Evolutionary conservation across 305 asterid genomes (phyloP).

Genomic region (Solanum hybrid): DNA sequence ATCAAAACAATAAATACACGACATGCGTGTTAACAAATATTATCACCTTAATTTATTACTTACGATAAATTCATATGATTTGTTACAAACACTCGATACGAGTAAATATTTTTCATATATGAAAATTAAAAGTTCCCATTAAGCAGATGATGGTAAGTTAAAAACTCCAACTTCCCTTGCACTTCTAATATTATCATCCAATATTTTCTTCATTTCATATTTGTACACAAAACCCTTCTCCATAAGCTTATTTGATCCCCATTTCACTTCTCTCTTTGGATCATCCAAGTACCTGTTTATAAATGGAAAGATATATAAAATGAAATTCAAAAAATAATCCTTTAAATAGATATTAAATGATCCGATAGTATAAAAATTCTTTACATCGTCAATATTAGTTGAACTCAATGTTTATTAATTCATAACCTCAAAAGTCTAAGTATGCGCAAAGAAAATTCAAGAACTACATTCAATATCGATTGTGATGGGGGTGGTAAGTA

Average conservation of each 20-base stretch:
- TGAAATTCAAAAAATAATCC: not conserved
- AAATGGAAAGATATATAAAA: not conserved
- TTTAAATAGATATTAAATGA: not conserved
- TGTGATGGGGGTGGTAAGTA: not conserved
- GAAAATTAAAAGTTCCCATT: not conserved
- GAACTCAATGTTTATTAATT: not conserved
- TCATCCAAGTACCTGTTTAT: constrained; percentile 15
- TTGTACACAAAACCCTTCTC: constrained; percentile 19
- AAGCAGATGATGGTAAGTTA: not conserved
- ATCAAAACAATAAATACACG: not conserved
- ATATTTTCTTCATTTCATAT: not conserved
- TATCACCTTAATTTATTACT: not conserved
- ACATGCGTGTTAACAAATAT: not conserved
- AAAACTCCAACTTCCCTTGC: not conserved
- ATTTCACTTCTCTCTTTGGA: constrained; percentile 9
- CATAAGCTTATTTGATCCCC: constrained; percentile 20
- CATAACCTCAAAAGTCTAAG: not conserved
- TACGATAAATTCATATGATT: not conserved
- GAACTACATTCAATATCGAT: not conserved
- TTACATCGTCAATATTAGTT: not conserved
- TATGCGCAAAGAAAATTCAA: not conserved
- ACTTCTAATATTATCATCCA: constrained; percentile 3
- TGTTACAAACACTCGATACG: not conserved
- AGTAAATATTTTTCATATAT: not conserved
- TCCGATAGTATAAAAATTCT: not conserved